A percentile compares a stretch with the other conserved stretches of the same genome.
phyloP scores from a whole-genome alignment of 768 basidiomycete species.

The Kwoniella dendrophila region DNA sequence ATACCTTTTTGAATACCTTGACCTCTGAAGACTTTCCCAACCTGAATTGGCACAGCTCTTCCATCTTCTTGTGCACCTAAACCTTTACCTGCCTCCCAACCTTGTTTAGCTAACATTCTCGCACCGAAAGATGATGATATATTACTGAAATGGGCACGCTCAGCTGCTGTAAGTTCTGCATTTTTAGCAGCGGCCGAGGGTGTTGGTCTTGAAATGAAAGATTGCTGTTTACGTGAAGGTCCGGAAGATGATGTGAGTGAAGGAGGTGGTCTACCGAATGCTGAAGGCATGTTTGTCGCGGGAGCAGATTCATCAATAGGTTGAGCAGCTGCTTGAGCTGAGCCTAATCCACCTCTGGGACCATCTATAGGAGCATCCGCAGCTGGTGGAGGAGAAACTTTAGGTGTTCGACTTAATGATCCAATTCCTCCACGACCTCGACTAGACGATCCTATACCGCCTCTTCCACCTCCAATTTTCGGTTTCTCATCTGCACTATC shows the following conservation, averaged over 20 bases:
- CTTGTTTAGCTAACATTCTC: conserved; percentile 90
- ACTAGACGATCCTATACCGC: conserved; percentile 30
- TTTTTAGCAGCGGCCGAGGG: conserved; percentile 47
- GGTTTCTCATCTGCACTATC: not conserved
- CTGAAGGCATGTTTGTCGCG: conserved; percentile 5
- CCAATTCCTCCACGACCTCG: conserved; percentile 37
- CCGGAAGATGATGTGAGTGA: conserved; percentile 18
- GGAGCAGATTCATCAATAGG: conserved; percentile 31
- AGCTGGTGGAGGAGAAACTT: conserved; percentile 1
- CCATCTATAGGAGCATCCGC: not conserved
- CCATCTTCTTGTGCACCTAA: conserved; percentile 50
- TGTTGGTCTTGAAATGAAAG: conserved; percentile 38
- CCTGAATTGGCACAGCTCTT: conserved; percentile 52
- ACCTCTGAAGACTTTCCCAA: conserved; percentile 43
- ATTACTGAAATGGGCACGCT: conserved; percentile 79
- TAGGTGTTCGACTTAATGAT: conserved; percentile 9
- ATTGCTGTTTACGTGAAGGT: conserved; percentile 24
- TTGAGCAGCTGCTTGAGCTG: conserved; percentile 37
- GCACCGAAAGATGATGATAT: conserved; percentile 78
- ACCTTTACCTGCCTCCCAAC: conserved; percentile 74
- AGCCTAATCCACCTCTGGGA: conserved; percentile 35
- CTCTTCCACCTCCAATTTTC: conserved; percentile 21
- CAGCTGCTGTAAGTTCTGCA: conserved; percentile 65
- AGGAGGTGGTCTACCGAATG: conserved; percentile 33
- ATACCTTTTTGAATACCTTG: conserved; percentile 53